Conservation (phyloP, 805 yeast genomes). For the Limtongia smithiae region DNA sequence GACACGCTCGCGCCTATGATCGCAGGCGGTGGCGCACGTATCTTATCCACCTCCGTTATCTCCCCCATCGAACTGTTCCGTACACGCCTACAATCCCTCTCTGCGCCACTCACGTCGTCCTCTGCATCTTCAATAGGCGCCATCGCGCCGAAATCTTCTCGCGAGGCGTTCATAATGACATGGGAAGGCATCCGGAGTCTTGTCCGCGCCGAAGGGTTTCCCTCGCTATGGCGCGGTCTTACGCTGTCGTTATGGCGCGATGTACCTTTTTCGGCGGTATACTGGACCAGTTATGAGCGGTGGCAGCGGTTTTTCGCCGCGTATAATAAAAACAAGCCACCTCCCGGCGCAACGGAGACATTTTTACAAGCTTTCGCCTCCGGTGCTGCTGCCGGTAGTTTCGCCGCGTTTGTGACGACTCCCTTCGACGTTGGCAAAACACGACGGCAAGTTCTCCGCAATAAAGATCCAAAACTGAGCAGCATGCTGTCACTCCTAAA, state of each 20-base stretch:
- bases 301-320: conserved; percentile 8
- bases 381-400: conserved; percentile 78
- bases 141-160: conserved; percentile 21
- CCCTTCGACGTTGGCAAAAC: conserved; percentile 98
- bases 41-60: conserved; percentile 75
- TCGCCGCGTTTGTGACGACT: conserved; percentile 84
- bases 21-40: conserved; percentile 82
- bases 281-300: conserved; percentile 54
- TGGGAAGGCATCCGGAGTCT: conserved; percentile 53
- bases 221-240: conserved; percentile 75
- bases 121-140: not conserved
- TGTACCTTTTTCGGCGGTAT: conserved; percentile 92
- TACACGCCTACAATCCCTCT: conserved; percentile 80
- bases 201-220: conserved; percentile 54
- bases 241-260: conserved; percentile 92
- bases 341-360: conserved; percentile 30
- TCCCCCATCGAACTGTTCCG: conserved; percentile 85
- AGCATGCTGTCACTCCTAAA: conserved; percentile 67
- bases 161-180: conserved; percentile 41
- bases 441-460: conserved; percentile 60
- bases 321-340: conserved; percentile 4
- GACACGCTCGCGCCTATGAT: conserved; percentile 61
- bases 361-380: conserved; percentile 53
- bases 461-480: conserved; percentile 23
- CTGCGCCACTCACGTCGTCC: conserved; percentile 2